phyloP scores from a whole-genome alignment of 176 grass and related monocot species.

The Cenchrus americanus region DNA sequence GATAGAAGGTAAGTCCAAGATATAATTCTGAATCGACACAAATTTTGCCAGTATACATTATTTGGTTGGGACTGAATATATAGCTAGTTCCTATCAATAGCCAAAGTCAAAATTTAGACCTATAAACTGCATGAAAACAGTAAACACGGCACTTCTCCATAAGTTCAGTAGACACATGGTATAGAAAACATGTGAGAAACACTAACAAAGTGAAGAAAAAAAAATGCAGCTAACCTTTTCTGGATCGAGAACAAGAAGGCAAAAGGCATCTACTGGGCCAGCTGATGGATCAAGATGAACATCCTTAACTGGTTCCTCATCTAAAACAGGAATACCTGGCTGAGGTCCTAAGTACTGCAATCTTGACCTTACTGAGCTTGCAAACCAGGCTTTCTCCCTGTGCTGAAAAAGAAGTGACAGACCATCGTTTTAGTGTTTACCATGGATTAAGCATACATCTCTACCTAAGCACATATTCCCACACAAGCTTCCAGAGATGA shows the following conservation, averaged over 20 bases:
- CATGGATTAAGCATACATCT: not conserved
- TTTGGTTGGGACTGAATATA: not conserved
- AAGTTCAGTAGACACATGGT: conserved; percentile 10
- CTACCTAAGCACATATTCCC: not conserved
- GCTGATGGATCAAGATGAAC: conserved; percentile 58
- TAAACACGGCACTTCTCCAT: not conserved
- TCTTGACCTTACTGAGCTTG: conserved; percentile 76
- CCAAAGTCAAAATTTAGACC: not conserved
- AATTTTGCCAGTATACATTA: too few relatives aligned
- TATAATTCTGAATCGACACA: not conserved
- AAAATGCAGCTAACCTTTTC: conserved; percentile 56
- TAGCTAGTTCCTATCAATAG: not conserved
- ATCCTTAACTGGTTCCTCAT: conserved; percentile 54
- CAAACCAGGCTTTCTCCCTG: conserved; percentile 84
- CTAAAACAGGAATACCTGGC: conserved; percentile 65
- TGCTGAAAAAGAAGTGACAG: conserved; percentile 48
- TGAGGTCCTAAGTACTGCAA: conserved; percentile 78
- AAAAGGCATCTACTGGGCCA: conserved; percentile 75
- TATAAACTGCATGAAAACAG: not conserved
- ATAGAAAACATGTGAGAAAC: conserved; percentile 3
- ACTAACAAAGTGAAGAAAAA: not conserved
- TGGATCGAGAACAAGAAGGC: conserved; percentile 81
- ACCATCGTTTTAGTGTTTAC: conserved; percentile 35
- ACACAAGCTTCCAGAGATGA: not conserved
- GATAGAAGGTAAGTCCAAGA: not conserved